Base-by-base conservation (phyloP, 2,329 filamentous ascomycete species). In the Samsoniella hepiali region DNA sequence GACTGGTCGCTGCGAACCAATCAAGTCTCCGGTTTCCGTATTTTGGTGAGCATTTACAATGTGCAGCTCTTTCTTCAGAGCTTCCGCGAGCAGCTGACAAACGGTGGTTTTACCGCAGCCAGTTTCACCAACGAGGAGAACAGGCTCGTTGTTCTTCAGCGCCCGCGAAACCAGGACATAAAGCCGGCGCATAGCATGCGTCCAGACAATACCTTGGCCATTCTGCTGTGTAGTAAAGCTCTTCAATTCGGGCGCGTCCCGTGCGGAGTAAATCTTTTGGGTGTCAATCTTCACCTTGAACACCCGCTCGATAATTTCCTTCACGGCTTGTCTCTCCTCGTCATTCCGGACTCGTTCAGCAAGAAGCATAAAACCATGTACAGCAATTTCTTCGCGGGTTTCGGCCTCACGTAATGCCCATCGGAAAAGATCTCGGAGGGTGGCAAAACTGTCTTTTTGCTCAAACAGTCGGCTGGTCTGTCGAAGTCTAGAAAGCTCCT, bases 21-120 rank as follows among this genome's bases (percentile, higher is more conserved):
- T 98, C 11, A 99, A 82, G 75, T 99, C 95, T 17, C 95, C 94
- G 0, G 96, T 98, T 74, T 99, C 96, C 0, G 95, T 93, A 68
- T 99, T 99, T 69, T 98, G 94, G 75, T 99, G 96, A 3, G 96
- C 95, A 72, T 99, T 99, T 71, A 99, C 89, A 69, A 94, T 95
- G 68, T 93, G 88, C 45, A 99, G 79, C 66, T 91, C 81, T 70
- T 89, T 92, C 17, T 82, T 80, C 66, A 91, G 83, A 4, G 91
- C 89, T 71, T 96, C 90, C 3, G 95, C 93, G 60, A 98, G 83
- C 72, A 97, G 84, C 74, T 99, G 95, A 68, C 92, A 96, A 7
- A 99, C 91, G 2, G 94, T 97, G 0, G 95, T 99, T 78, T 99
- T 99, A 65, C 96, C 95, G 71, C 94, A 98, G 6, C 95, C 95